Base-by-base conservation (phyloP, 169 alveolate species). In the Cryptosporidium ubiquitum region DNA sequence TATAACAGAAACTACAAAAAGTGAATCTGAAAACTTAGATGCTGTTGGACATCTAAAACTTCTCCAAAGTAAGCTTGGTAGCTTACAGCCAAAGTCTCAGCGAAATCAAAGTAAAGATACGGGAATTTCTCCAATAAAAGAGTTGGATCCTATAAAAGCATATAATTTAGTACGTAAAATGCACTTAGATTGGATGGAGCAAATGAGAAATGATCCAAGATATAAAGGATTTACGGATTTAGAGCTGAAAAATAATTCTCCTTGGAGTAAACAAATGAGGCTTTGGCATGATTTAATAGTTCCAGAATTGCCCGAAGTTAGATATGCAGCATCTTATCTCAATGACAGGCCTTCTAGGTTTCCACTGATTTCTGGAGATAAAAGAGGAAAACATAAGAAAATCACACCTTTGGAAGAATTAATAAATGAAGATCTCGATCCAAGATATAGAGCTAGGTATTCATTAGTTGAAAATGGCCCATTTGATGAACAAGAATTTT, bases 161-260 rank as follows among this genome's bases (percentile, higher is more conserved):
- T 79, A 79, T 29, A 35, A 79, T 23, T 64, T 79, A 39, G 20
- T 79, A 2, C 68, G 40, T 1, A 69, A 37, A 44, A 40, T 79
- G 58, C 89, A 79, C 39, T 47, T 40, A 9, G 69, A 79, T 20
- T 79, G 89, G 89, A 79, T 79, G 89, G 89, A 79, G 4, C 89
- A 79, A 61, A 79, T 79, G 74, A 58, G 68, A 61, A 60, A 39
- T 79, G 89, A 79, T 64, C 79, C 75, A 40, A 58, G 89, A 44
- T 79, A 61, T 58, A 79, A 79, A 35, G 89, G 89, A 10, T 39
- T 79, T 47, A 79, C 73, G 0, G 74, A 79, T 40, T 64, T 35
- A 10, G 89, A 79, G 40, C 12, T 79, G 39, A 79, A 64, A 47
- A 64, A 40, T 12, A 79, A 79, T 23, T 79, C 89, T 42, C 89